Evolutionary conservation across 2,329 filamentous ascomycete species (phyloP), one percentile per base, ranked within the genome.

Genomic region (Fonsecaea nubica): DNA sequence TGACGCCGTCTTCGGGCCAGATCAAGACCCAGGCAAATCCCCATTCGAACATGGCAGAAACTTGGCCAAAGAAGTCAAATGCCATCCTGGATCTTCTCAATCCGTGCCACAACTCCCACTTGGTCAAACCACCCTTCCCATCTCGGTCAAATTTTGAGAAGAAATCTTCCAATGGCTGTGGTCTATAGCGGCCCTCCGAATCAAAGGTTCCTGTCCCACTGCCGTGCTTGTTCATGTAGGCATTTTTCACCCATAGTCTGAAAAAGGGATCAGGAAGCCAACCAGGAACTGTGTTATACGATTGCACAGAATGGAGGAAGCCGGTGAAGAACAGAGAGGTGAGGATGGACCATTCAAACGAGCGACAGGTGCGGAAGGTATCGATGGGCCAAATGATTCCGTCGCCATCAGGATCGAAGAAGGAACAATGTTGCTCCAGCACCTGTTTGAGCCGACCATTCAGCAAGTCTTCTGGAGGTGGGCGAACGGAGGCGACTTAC

Each of bases 311-410:
- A 72, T 86, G 79, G 73, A 86, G 85, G 69, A 86, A 76, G 63
- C 82, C 66, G 6, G 81, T 74, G 2, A 81, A 78, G 25, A 85
- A 30, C 4, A 82, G 25, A 0, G 79, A 81, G 50, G 86, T 76
- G 18, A 81, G 10, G 21, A 80, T 63, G 6, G 56, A 58, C 63
- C 66, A 85, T 30, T 56, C 64, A 18, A 83, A 78, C 4, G 74
- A 74, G 53, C 79, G 76, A 72, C 83, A 83, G 10, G 83, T 82
- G 18, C 65, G 57, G 74, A 79, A 86, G 1, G 84, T 86, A 72
- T 86, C 84, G 1, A 68, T 71, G 0, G 85, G 84, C 80, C 80
- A 85, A 66, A 86, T 82, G n/a, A 86, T 75, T 38, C 81, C 81
- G 71, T 86, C 84, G 33, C 74, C 70, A 71, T 86, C 84, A 9